These are phyloP conservation scores for Populus deltoides DNA, from an alignment of 345 rosid species.

Conservation along the genomic window DNA sequence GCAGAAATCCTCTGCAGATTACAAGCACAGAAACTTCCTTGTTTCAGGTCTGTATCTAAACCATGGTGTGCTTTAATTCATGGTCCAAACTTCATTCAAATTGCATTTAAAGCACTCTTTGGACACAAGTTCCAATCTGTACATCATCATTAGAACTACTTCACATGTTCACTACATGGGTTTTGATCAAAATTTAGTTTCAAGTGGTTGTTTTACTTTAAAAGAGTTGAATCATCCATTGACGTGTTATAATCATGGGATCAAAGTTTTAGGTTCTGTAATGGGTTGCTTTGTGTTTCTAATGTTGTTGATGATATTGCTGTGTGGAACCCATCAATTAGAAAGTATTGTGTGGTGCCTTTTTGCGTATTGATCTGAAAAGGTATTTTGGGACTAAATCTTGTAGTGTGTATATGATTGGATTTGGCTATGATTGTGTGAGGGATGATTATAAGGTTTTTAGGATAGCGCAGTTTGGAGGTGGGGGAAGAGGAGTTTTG, in stretches of 20 bases:
- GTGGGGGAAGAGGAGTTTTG: conserved; percentile 3
- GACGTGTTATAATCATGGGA: conserved; percentile 37
- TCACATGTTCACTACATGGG: conserved; percentile 38
- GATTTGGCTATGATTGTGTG: conserved; percentile 49
- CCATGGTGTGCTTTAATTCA: conserved; percentile 39
- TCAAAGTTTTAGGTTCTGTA: conserved; percentile 51
- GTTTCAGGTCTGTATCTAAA: conserved; percentile 42
- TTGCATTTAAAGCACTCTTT: conserved; percentile 39
- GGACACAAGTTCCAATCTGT: conserved; percentile 28
- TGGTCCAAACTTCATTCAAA: conserved; percentile 42
- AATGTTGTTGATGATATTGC: conserved; percentile 51
- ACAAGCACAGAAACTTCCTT: conserved; percentile 37
- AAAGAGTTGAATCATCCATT: conserved; percentile 41
- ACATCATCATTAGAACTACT: conserved; percentile 35
- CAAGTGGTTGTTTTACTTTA: conserved; percentile 10
- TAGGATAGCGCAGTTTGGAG: conserved; percentile 43
- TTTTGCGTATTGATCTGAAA: conserved; percentile 19
- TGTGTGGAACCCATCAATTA: conserved; percentile 43
- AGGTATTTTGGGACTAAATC: conserved; percentile 21
- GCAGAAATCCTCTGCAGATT: conserved; percentile 43
- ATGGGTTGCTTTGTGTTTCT: conserved; percentile 49
- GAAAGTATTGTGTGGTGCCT: conserved; percentile 27
- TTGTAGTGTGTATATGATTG: conserved; percentile 32
- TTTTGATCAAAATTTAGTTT: conserved; percentile 24
- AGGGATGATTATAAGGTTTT: conserved; percentile 49